These are phyloP conservation scores for Colletotrichum shisoi DNA, from an alignment of 2,329 filamentous ascomycete genomes.

Conservation along the genomic window DNA sequence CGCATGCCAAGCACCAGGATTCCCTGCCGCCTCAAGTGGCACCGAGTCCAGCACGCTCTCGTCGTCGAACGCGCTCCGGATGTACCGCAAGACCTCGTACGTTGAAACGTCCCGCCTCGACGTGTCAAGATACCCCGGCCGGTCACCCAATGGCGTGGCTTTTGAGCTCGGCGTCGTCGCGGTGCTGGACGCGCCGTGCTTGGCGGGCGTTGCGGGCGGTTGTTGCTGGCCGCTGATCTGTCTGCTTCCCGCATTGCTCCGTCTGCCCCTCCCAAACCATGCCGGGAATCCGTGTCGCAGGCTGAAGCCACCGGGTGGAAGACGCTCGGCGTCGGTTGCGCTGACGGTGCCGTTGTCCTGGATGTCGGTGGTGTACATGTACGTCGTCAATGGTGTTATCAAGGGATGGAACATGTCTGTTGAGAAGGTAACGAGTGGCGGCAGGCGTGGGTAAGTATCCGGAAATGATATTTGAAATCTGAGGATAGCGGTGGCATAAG, in stretches of 20 bases:
- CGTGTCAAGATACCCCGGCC: conserved; percentile 54
- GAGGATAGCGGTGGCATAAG: conserved; percentile 85
- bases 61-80: conserved; percentile 82
- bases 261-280: conserved; percentile 77
- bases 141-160: conserved; percentile 43
- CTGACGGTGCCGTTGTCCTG: conserved; percentile 80
- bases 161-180: conserved; percentile 47
- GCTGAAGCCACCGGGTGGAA: conserved; percentile 90
- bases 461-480: conserved; percentile 92
- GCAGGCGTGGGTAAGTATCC: conserved; percentile 76
- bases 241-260: conserved; percentile 50
- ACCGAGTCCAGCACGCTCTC: conserved; percentile 79
- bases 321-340: conserved; percentile 80
- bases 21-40: conserved; percentile 82
- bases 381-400: conserved; percentile 90
- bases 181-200: conserved; percentile 39
- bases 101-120: conserved; percentile 60
- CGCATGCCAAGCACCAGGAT: conserved; percentile 91
- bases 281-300: conserved; percentile 87
- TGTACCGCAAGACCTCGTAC: conserved; percentile 78
- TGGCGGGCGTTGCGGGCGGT: conserved; percentile 43
- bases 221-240: conserved; percentile 54
- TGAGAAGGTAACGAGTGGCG: conserved; percentile 85
- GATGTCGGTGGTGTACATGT: conserved; percentile 85
- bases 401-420: conserved; percentile 96